These are phyloP conservation scores for Hippophae gyantsensis DNA, from an alignment of 306 rosid species.

Conservation along the genomic window DNA sequence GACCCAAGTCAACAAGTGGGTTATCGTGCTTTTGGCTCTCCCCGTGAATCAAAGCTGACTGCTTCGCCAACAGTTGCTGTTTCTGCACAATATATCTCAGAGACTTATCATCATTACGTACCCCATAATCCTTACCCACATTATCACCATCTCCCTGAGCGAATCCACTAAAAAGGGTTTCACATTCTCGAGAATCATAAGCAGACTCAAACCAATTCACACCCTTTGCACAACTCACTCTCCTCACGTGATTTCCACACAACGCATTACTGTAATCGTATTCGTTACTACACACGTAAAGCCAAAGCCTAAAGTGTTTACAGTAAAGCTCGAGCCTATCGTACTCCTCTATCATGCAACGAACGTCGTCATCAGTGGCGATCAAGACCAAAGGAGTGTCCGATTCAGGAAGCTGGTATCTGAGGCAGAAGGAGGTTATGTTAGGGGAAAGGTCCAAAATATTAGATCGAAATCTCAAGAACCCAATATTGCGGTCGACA, in stretches of 20 bases:
- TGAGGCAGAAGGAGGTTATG: constrained; percentile 9
- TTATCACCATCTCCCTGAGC: neutral
- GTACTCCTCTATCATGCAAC: constrained; percentile 19
- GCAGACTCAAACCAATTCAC: neutral
- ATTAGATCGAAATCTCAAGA: constrained; percentile 19
- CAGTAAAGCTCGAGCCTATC: constrained; percentile 16
- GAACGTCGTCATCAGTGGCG: constrained; percentile 25
- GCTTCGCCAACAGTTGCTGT: constrained; percentile 15
- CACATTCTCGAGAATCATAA: neutral
- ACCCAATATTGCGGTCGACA: constrained; percentile 9
- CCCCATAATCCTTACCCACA: neutral
- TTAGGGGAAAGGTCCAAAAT: constrained; percentile 16
- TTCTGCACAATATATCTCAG: constrained; percentile 12
- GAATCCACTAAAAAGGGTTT: neutral
- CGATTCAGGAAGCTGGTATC: constrained; percentile 5
- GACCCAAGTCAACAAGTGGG: neutral
- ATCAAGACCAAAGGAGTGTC: constrained; percentile 6
- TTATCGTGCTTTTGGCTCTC: neutral
- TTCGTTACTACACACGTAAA: constrained; percentile 19
- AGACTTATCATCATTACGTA: constrained; percentile 2
- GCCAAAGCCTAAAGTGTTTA: constrained; percentile 19
- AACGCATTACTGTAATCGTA: neutral
- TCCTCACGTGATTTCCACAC: constrained; percentile 2
- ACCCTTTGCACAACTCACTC: neutral
- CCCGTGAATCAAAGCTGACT: constrained; percentile 4